These are phyloP conservation scores for Claviceps capensis DNA, from an alignment of 2,329 filamentous ascomycete genomes.

Conservation along the genomic window DNA sequence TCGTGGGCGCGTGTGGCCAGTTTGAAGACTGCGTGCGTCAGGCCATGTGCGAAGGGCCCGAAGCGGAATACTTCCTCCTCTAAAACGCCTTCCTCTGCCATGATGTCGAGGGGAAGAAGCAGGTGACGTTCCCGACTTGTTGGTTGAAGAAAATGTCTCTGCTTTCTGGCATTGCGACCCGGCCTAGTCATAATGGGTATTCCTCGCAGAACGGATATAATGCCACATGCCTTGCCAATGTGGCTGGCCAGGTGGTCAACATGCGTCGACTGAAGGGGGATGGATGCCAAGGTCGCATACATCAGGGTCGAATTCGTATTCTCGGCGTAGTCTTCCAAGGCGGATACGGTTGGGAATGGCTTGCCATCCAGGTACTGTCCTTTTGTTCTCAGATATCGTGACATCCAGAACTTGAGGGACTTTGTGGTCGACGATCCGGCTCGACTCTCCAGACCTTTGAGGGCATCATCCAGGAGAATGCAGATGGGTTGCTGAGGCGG, in stretches of 20 bases:
- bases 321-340: constrained; percentile 80
- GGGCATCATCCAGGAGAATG: constrained; percentile 61
- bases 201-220: constrained; percentile 73
- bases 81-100: constrained; percentile 66
- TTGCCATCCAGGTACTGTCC: constrained; percentile 74
- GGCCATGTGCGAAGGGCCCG: constrained; percentile 62
- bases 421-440: constrained; percentile 27
- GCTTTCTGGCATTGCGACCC: constrained; percentile 33
- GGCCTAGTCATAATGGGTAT: constrained; percentile 76
- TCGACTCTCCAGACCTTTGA: constrained; percentile 44
- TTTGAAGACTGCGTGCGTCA: constrained; percentile 80
- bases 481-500: constrained; percentile 89
- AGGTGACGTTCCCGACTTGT: constrained; percentile 38
- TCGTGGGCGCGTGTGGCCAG: constrained; percentile 92
- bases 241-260: constrained; percentile 90
- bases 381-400: constrained; percentile 64
- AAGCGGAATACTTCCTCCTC: constrained; percentile 83
- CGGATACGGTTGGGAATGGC: constrained; percentile 59
- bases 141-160: constrained; percentile 24
- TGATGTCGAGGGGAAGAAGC: constrained; percentile 75
- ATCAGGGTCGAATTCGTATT: constrained; percentile 88
- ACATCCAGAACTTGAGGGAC: constrained; percentile 58
- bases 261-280: constrained; percentile 69
- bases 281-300: constrained; percentile 70
- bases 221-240: constrained; percentile 86